Conservation (phyloP, 495 filamentous ascomycete species). For the Aspergillus steynii region DNA sequence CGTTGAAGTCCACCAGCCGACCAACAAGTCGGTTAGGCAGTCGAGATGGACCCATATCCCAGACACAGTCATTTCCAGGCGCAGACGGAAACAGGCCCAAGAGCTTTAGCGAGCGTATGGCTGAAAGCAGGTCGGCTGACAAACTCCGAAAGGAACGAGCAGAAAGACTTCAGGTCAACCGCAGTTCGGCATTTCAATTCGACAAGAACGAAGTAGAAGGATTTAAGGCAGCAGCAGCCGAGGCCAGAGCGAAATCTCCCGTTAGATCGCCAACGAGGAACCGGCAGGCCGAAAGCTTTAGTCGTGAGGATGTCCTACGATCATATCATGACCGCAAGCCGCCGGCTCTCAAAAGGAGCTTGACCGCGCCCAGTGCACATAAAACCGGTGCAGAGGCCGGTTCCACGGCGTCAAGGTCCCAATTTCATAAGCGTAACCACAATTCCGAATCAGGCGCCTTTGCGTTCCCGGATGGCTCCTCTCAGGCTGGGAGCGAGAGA, state of each 20-base stretch:
- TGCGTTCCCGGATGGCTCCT: conserved; percentile 14
- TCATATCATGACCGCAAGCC: conserved; percentile 34
- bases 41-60: conserved; percentile 28
- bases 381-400: conserved; percentile 19
- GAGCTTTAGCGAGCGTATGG: conserved; percentile 86
- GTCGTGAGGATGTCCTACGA: conserved; percentile 64
- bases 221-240: conserved; percentile 60
- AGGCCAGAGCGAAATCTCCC: conserved; percentile 30
- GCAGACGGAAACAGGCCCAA: conserved; percentile 49
- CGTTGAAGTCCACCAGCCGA: conserved; percentile 22
- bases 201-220: conserved; percentile 64
- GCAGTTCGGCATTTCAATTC: conserved; percentile 74
- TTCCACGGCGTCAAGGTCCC: conserved; percentile 21
- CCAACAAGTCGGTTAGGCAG: conserved; percentile 37
- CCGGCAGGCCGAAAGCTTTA: conserved; percentile 52
- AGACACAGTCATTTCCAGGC: conserved; percentile 29
- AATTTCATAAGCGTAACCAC: conserved; percentile 26
- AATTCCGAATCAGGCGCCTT: conserved; percentile 34
- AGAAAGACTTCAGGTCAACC: conserved; percentile 56
- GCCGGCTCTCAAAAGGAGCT: conserved; percentile 46
- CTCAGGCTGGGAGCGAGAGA: conserved; percentile 13
- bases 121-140: conserved; percentile 58
- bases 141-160: conserved; percentile 48
- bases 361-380: conserved; percentile 50
- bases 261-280: conserved; percentile 45